Base-by-base conservation (phyloP, 2,329 filamentous ascomycete species). In the Neofusicoccum cordaticola region DNA sequence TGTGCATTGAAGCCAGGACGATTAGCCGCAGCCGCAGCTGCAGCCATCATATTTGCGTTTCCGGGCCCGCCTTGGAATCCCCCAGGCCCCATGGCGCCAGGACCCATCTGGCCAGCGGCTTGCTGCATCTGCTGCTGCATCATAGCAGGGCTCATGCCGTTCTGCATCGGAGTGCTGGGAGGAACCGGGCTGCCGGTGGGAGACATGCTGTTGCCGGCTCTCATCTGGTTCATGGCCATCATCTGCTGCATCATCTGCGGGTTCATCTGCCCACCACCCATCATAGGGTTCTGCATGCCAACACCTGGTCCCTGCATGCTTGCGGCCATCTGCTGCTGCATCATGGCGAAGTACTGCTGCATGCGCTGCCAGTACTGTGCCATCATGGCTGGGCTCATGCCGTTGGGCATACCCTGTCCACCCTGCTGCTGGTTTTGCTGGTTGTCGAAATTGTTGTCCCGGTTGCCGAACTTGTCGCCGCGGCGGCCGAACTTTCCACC, bases 311-410 rank as follows among this genome's bases (percentile, higher is more conserved):
- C 79, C 68, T 75, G 68, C 62, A 67, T 68, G 52, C 53, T 62
- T 35, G 78, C 75, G 56, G 89, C 90, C 86, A 96, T 92, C 75
- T 95, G 90, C 72, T 94, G 91, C 78, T 96, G 93, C 92, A 97
- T 95, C 85, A 97, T 89, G 65, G 89, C 84, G 78, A 97, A 96
- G 79, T 96, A 97, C 76, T 97, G 92, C 78, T 99, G 95, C 94
- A 99, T 98, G 53, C 93, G 88, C 77, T 97, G 92, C 88, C 95
- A 96, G 80, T 98, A 97, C 77, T 97, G 93, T 2, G 95, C 95
- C 93, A 98, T 97, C 83, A 96, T 89, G 73, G 97, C 93, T 0
- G 94, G 94, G 19, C 91, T 96, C 91, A 98, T 96, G 67, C 90
- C 89, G 73, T 80, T 77, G 8, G 51, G 51, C 35, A 66, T 71